Evolutionary conservation across 371 early-diverging fungal species (phyloP).

Genomic region (Mucor irregularis): DNA sequence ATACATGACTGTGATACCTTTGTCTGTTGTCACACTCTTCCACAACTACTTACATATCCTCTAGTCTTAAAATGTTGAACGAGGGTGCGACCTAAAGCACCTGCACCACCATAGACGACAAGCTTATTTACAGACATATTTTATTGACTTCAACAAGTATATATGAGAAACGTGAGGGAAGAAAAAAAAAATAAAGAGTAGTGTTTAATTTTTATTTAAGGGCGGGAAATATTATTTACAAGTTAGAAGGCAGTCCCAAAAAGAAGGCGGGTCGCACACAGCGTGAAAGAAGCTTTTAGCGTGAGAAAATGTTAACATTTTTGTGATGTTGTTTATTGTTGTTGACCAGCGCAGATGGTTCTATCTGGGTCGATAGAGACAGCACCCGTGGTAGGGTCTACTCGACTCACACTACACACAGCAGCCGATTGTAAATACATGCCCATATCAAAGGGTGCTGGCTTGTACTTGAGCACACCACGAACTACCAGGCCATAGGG

Average conservation of each 20-base stretch:
- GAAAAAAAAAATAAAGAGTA: background rate
- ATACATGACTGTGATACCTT: background rate
- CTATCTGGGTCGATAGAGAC: conserved; percentile 37
- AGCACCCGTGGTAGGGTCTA: conserved; percentile 43
- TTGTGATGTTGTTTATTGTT: no score
- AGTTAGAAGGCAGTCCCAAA: background rate
- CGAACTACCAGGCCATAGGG: conserved; percentile 67
- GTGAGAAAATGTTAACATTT: conserved; percentile 9
- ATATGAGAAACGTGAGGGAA: background rate
- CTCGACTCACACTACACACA: conserved; percentile 43
- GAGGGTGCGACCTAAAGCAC: conserved; percentile 84
- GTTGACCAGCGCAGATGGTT: conserved; percentile 25
- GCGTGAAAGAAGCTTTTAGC: background rate
- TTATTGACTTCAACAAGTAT: background rate
- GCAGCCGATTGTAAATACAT: conserved; percentile 34
- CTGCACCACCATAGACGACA: conserved; percentile 90
- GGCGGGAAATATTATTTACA: background rate
- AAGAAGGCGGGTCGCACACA: background rate
- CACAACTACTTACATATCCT: conserved; percentile 62
- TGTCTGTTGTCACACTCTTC: background rate
- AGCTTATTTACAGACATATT: conserved; percentile 45
- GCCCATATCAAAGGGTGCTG: conserved; percentile 28
- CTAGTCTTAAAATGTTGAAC: conserved; percentile 71
- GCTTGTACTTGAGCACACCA: conserved; percentile 62
- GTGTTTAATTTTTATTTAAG: background rate